Evolutionary conservation across 306 rosid genomes (phyloP), one percentile per base, ranked within the genome.

Genomic region (Vachellia collinsii): DNA sequence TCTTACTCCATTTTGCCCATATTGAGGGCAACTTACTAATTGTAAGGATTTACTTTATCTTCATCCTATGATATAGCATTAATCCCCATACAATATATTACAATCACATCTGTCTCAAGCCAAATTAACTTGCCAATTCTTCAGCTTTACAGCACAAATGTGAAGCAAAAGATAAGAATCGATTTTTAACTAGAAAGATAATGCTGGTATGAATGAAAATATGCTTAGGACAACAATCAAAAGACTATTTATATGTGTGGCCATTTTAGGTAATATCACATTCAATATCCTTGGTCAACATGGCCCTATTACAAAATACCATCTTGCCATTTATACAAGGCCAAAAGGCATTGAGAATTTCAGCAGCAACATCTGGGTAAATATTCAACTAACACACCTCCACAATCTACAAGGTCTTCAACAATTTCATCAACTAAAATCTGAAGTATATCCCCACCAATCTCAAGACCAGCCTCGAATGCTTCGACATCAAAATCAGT

Each of bases 341-440:
- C 25, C 34, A 72, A 39, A 42, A 72, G 16, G 36, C 9, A 61
- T 50, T 67, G 25, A 69, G 46, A 82, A 77, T 72, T 75, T 34
- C 68, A 79, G 71, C 42, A 62, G 84, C 56, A 67, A 37, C 47
- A 16, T 51, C 29, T 74, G 8, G 12, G 19, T 71, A 68, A n/a
- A 58, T 11, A 4, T 64, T 87, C 84, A 84, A 56, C 77, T 66
- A 70, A 63, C 59, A 54, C 41, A 77, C 13, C 66, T 36, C 80
- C 79, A 86, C 81, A 86, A 71, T 85, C 85, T 51, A 70, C 59
- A 72, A 85, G 76, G 37, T 91, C 98, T 66, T 77, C 83, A 82
- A 90, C 86, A 80, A 88, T 76, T 83, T 94, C 98, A 67, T 86
- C 91, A 51, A 94, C 85, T 83, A 94, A 79, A 78, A 11, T 74